Base-by-base conservation (phyloP, 2,329 filamentous ascomycete genomes). In the Penicillium capsulatum region DNA sequence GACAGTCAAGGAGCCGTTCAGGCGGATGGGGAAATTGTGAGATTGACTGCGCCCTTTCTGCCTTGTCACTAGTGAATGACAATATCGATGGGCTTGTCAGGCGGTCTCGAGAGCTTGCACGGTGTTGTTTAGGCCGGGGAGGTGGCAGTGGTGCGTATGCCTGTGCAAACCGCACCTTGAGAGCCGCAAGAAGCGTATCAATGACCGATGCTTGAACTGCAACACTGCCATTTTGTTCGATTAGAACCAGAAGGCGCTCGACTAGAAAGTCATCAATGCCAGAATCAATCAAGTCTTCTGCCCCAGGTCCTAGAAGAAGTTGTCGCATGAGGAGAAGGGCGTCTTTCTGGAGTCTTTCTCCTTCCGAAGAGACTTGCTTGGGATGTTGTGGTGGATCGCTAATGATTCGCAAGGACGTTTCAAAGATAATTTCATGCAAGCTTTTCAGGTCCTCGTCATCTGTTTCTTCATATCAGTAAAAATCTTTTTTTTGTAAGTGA, bases 201-300 rank as follows among this genome's bases (percentile, higher is more conserved):
- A 96, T 75, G 7, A 95, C 67, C 0, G 88, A 73, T 10, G 84
- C 81, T 55, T 94, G 89, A 1, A 91, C 76, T 36, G 81, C 81
- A 19, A 81, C 76, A 51, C 87, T 85, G 1, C 77, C 51, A 2
- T 53, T 67, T 4, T 75, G 72, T 26, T 73, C 64, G 14, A 88
- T 69, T 11, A 81, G 76, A 53, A 75, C 73, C 17, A 72, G 69
- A 4, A 94, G 73, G 47, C 80, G 77, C 20, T 83, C 79, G 43
- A 92, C 83, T 17, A 95, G 71, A 24, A 78, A 64, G 14, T 79
- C 70, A 55, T 94, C 87, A 7, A 94, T 69, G 38, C 84, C 79
- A 32, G 63, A 61, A 15, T 65, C 59, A 22, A 59, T 53, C 17
- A 68, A 40, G 17, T 65, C 57, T 34, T 66, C 63, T n/a, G 62